Evolutionary conservation across 2,329 filamentous ascomycete genomes (phyloP).

Genomic region (Endoconidiophora laricicola): DNA sequence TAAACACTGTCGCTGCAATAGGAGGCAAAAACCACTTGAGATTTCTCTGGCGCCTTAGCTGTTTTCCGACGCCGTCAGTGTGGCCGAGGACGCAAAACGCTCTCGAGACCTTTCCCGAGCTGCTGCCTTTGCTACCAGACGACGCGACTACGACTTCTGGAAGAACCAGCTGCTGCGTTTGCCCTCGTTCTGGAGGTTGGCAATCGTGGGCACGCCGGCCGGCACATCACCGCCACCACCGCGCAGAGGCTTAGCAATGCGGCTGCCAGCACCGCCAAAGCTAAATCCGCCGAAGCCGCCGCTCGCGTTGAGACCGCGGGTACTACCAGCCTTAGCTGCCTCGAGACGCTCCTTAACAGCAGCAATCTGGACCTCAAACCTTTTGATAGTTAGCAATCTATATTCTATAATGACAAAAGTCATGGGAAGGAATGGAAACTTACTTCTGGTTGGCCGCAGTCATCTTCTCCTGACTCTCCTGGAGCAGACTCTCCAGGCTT

Average conservation of each 20-base stretch:
- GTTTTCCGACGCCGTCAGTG: too few relatives aligned
- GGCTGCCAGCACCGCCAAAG: conserved; percentile 46
- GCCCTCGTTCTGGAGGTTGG: conserved; percentile 43
- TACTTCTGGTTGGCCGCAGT: conserved; percentile 96
- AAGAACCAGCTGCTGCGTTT: conserved; percentile 65
- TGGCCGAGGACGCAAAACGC: conserved; percentile 1
- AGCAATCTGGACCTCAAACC: conserved; percentile 92
- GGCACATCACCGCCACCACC: conserved; percentile 37
- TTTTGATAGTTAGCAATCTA: conserved; percentile 22
- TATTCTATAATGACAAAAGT: conserved; percentile 17
- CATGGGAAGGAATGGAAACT: conserved; percentile 21
- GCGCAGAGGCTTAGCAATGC: conserved; percentile 53
- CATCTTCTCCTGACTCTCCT: conserved; percentile 97
- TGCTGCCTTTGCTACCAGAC: conserved; percentile 8
- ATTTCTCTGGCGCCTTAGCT: too few relatives aligned
- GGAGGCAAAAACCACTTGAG: too few relatives aligned
- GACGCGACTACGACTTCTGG: conserved; percentile 34
- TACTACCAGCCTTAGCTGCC: conserved; percentile 81
- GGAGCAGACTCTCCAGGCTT: conserved; percentile 76
- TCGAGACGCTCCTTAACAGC: conserved; percentile 97
- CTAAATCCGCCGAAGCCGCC: conserved; percentile 50
- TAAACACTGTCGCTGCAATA: too few relatives aligned
- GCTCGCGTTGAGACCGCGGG: conserved; percentile 58
- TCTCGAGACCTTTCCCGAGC: conserved; percentile 4
- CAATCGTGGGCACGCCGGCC: conserved; percentile 38